Conservation (phyloP, 1,284 basidiomycete genomes). For the Heliocybe sulcata region DNA sequence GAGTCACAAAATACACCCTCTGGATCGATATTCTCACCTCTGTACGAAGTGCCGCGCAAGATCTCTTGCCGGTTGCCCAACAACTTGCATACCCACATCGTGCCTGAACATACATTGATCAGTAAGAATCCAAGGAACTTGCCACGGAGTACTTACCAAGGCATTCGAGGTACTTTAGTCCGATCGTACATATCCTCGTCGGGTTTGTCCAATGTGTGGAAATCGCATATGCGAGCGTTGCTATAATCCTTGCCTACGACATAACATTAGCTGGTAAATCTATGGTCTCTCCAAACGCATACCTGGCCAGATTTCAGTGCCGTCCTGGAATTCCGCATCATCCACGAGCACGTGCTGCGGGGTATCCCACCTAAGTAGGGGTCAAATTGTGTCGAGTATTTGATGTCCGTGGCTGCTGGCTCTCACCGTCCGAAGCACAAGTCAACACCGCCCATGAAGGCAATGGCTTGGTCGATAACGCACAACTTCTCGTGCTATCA, state of each 20-base stretch:
- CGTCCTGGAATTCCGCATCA: conserved; percentile 63
- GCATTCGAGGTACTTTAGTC: conserved; percentile 87
- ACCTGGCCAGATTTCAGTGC: conserved; percentile 78
- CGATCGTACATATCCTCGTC: conserved; percentile 95
- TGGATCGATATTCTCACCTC: conserved; percentile 58
- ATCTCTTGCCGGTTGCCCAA: conserved; percentile 95
- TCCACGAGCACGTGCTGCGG: conserved; percentile 90
- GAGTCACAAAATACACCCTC: too few relatives aligned
- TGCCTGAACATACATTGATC: conserved; percentile 51
- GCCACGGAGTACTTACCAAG: too few relatives aligned
- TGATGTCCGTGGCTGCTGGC: not conserved
- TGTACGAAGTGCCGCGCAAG: conserved; percentile 94
- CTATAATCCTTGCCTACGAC: conserved; percentile 84
- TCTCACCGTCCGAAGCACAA: conserved; percentile 82
- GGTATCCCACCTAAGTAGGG: conserved; percentile 80
- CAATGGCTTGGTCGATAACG: conserved; percentile 95
- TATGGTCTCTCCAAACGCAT: conserved; percentile 13
- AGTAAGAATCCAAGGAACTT: not conserved
- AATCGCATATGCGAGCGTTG: conserved; percentile 87
- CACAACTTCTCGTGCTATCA: conserved; percentile 93
- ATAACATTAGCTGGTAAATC: not conserved
- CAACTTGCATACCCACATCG: conserved; percentile 92
- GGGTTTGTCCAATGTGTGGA: conserved; percentile 84
- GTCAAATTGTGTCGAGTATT: not conserved
- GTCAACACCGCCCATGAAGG: conserved; percentile 97